Evolutionary conservation across 1,139 yeast species (phyloP).

Genomic region (Hyphopichia khmerensis): DNA sequence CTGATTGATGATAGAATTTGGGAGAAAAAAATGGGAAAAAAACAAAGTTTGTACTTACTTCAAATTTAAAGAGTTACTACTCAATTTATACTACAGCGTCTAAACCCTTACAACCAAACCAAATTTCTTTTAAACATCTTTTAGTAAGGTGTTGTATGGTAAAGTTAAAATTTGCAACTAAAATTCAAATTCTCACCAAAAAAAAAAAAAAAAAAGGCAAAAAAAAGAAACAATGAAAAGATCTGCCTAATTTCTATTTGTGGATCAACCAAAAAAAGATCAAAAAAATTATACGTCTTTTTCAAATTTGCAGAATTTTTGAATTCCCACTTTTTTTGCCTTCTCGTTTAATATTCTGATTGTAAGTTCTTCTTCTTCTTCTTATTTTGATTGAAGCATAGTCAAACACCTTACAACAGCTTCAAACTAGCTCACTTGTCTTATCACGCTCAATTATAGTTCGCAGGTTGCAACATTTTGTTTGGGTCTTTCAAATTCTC

Average conservation of each 20-base stretch:
- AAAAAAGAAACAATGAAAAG: no score
- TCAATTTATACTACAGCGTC: background rate
- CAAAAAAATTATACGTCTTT: no score
- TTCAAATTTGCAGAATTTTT: no score
- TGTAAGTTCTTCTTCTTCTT: background rate
- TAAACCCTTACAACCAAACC: no score
- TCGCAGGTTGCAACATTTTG: background rate
- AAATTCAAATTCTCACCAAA: background rate
- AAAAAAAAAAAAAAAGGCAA: background rate
- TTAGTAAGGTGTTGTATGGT: no score
- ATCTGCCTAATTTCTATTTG: no score
- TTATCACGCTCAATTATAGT: background rate
- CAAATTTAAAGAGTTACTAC: background rate
- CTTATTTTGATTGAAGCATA: background rate
- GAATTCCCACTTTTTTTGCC: no score
- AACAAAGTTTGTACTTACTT: background rate
- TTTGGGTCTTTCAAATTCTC: background rate
- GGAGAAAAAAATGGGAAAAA: background rate
- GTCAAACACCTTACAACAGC: background rate
- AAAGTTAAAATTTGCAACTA: background rate
- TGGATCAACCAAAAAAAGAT: background rate
- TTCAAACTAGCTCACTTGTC: background rate
- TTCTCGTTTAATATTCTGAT: background rate
- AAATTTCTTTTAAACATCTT: no score
- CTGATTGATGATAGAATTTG: no score